A percentile compares a stretch with the other conserved stretches of the same genome.
Conservation (phyloP, 108 stramenopile species). For the Cyclotella sp. region DNA sequence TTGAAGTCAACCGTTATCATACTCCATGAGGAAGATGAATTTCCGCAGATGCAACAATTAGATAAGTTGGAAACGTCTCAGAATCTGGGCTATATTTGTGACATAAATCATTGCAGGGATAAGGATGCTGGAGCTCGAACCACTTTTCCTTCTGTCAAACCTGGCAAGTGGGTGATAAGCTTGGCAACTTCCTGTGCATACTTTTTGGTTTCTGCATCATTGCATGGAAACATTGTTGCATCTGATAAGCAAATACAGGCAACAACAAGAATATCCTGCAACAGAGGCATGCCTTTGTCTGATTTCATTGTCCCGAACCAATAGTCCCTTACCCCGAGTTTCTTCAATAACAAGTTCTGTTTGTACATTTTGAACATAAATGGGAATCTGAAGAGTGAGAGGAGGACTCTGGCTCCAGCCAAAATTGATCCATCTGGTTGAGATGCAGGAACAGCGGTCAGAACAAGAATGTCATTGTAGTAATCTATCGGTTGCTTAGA, state of each 20-base stretch:
- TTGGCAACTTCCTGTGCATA: constrained; percentile 51
- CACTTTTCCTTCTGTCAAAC: constrained; percentile 37
- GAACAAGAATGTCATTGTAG: constrained; percentile 41
- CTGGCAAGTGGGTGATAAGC: constrained; percentile 43
- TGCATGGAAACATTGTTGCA: constrained; percentile 43
- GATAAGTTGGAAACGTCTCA: no score
- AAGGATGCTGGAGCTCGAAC: constrained; percentile 55
- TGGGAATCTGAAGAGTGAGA: constrained; percentile 42
- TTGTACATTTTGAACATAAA: constrained; percentile 50
- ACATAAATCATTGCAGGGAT: constrained; percentile 31
- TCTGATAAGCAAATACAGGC: constrained; percentile 49
- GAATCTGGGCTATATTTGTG: no score
- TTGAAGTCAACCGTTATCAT: no score
- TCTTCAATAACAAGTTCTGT: constrained; percentile 43
- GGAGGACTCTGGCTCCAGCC: constrained; percentile 57
- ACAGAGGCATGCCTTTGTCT: constrained; percentile 2
- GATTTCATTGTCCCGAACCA: constrained; percentile 19
- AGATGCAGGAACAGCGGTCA: constrained; percentile 46
- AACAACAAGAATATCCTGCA: constrained; percentile 37
- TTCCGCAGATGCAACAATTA: no score
- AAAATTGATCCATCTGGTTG: constrained; percentile 36
- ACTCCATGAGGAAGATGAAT: no score
- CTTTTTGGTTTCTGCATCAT: constrained; percentile 33
- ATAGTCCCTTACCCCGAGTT: constrained; percentile 20
- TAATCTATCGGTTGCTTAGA: constrained; percentile 22